A percentile compares a stretch with the other conserved stretches of the same genome.
These are phyloP conservation scores for Plantago ovata DNA, from an alignment of 257 asterid genomes.

Conservation along the genomic window DNA sequence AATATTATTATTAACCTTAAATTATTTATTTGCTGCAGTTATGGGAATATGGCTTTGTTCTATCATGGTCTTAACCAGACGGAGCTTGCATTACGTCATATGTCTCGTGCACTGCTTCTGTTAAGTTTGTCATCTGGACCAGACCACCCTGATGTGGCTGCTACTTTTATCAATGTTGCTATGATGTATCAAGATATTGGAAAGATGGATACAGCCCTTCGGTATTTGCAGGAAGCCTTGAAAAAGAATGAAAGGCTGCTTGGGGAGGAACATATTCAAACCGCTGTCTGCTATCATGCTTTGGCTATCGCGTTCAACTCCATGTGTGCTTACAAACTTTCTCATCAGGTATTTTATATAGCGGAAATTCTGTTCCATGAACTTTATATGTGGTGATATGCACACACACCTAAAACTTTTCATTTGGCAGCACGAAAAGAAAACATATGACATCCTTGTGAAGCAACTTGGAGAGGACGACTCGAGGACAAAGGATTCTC, in stretches of 20 bases:
- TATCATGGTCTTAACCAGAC: conserved; percentile 96
- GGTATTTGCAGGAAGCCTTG: conserved; percentile 92
- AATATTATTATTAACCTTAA: not conserved
- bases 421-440: conserved; percentile 79
- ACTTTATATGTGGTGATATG: conserved; percentile 13
- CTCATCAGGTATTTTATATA: conserved; percentile 61
- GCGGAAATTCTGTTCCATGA: conserved; percentile 6
- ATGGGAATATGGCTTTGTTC: conserved; percentile 97
- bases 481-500: conserved; percentile 85
- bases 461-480: conserved; percentile 97
- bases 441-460: conserved; percentile 86
- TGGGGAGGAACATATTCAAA: conserved; percentile 93
- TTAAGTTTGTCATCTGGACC: conserved; percentile 86
- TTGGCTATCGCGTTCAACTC: conserved; percentile 86
- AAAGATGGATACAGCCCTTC: conserved; percentile 85
- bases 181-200: conserved; percentile 98
- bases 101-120: conserved; percentile 83
- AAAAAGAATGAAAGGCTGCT: conserved; percentile 77
- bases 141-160: conserved; percentile 97
- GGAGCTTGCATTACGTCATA: conserved; percentile 89
- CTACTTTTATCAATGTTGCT: conserved; percentile 90
- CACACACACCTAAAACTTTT: not conserved
- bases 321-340: conserved; percentile 89
- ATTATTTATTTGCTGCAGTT: conserved; percentile 44
- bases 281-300: conserved; percentile 99